Conservation (phyloP, 2,329 filamentous ascomycete species). For the Aspergillus costaricaensis region DNA sequence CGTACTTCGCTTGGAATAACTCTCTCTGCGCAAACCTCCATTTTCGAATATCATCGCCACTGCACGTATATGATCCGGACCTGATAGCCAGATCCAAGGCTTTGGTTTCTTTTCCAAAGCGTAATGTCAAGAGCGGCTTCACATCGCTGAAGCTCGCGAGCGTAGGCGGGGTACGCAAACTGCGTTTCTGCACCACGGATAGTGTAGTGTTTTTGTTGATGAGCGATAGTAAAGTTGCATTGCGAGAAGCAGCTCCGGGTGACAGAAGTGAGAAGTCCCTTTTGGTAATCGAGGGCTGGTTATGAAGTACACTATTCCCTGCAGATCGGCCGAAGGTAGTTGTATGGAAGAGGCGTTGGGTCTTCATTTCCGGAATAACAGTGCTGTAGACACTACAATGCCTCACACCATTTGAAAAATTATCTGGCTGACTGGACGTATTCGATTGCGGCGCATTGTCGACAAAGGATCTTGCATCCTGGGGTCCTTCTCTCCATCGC, state of each 20-base stretch:
- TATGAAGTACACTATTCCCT: not conserved
- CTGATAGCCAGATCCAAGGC: not conserved
- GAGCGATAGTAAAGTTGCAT: not conserved
- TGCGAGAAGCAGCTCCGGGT: not conserved
- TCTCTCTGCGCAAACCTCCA: constrained; percentile 29
- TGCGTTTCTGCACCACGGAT: not conserved
- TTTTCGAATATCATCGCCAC: not conserved
- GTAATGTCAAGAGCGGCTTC: not conserved
- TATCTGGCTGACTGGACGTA: not conserved
- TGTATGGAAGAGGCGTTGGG: not conserved
- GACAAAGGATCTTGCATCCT: constrained; percentile 10
- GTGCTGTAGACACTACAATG: not conserved
- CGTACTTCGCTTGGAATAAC: constrained; percentile 26
- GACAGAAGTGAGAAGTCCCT: not conserved
- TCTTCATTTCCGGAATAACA: not conserved
- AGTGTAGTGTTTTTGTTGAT: not conserved
- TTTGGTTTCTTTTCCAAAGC: not conserved
- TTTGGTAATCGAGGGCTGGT: not conserved
- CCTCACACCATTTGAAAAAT: constrained; percentile 5
- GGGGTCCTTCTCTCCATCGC: constrained; percentile 19
- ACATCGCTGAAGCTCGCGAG: not conserved
- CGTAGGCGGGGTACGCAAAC: not conserved
- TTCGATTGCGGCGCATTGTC: constrained; percentile 18
- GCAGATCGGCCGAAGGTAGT: not conserved
- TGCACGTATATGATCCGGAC: constrained; percentile 23